These are phyloP conservation scores for Xerocomus amazonicus DNA, from an alignment of 1,284 basidiomycete genomes.

Conservation along the genomic window DNA sequence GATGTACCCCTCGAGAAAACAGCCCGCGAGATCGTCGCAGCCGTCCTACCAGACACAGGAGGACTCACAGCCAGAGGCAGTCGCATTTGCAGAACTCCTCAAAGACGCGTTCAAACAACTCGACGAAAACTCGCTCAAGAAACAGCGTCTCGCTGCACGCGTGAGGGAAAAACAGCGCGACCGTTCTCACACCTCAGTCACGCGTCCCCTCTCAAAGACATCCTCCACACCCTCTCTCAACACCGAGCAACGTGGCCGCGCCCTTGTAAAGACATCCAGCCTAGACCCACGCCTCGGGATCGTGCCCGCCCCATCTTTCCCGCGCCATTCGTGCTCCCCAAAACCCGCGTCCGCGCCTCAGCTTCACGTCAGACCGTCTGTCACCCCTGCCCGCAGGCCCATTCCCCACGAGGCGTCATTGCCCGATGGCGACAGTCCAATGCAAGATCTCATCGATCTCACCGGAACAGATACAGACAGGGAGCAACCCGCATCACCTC, in stretches of 20 bases:
- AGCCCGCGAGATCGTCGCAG: constrained; percentile 15
- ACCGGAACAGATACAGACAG: constrained; percentile 20
- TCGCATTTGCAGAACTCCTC: constrained; percentile 24
- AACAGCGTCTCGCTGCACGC: constrained; percentile 17
- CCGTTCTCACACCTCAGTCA: background rate
- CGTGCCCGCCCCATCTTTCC: constrained; percentile 13
- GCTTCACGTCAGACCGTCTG: background rate
- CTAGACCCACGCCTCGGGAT: constrained; percentile 10
- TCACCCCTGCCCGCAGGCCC: background rate
- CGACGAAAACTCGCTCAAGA: constrained; percentile 26
- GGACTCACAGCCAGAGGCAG: constrained; percentile 20
- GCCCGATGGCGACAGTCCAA: constrained; percentile 9
- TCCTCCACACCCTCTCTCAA: background rate
- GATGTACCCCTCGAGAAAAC: background rate
- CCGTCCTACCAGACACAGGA: constrained; percentile 15
- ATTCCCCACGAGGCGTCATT: background rate
- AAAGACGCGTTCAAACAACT: constrained; percentile 19
- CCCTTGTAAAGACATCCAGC: constrained; percentile 12
- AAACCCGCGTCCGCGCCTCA: constrained; percentile 4
- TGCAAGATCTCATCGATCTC: constrained; percentile 23
- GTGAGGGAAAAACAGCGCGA: constrained; percentile 10
- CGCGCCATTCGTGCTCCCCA: constrained; percentile 16
- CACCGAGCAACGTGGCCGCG: constrained; percentile 9
- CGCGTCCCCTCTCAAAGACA: constrained; percentile 21
- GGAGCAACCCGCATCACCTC: constrained; percentile 6